Base-by-base conservation (phyloP, 768 basidiomycete genomes). In the Suillus placidus region DNA sequence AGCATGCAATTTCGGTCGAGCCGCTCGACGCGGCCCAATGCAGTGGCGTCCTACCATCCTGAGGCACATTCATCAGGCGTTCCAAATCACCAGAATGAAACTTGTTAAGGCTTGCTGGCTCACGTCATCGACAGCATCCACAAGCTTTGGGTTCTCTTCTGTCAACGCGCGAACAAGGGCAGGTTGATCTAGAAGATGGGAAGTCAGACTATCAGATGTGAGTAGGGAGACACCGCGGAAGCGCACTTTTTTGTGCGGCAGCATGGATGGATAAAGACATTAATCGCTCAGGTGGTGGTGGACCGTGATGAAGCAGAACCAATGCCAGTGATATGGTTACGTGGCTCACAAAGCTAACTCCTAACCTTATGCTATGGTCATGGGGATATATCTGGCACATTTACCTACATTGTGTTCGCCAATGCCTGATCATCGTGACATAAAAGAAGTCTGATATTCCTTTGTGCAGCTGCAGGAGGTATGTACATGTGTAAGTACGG, bases 1-100 rank as follows among this genome's bases (percentile, higher is more conserved):
- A 91, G 62, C 84, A 81, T 35, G 74, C 83, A 67, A 92, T 87
- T 63, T 92, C 90, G 63, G 86, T 74, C 47, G 88, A 84, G 60
- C 91, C 92, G 23, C 87, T 87, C 13, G 88, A 89, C 14, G 92
- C 87, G 64, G 92, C 91, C 92, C 92, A 94, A 71, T 95, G 93
- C n/a, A 95, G 78, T 10, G 93, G 85, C 0, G 93, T 92, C 40
- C 93, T 83, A 45, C 83, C 88, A 74, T 95, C 93, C 92, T 93
- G 66, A 61, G 54, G 23, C 14, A 20, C 42, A 62, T 6, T 26
- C 4, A 26, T 61, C 32, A 49, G 62, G 34, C 12, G 35, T 32
- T 42, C 49, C 18, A 47, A 37, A 26, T 62, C 45, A 47, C 34
- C 14, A 20, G 61, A 52, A 34, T 45, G 14, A 43, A n/a, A 16